These are phyloP conservation scores for Gentiana macrophylla DNA, from an alignment of 257 asterid genomes.

Conservation along the genomic window DNA sequence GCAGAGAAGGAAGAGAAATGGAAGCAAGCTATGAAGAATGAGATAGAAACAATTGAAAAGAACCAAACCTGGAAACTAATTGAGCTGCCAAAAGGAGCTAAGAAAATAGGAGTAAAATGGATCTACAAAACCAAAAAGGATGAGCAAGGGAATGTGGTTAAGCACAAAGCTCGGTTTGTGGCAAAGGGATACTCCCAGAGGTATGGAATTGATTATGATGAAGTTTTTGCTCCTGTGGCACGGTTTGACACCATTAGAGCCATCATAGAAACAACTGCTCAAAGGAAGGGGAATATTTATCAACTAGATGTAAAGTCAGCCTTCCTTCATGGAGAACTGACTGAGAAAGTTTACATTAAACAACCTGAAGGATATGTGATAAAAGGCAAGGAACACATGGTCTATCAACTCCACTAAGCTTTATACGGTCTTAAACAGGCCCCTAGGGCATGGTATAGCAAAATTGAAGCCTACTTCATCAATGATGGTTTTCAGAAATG, in stretches of 20 bases:
- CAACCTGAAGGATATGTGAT: neutral
- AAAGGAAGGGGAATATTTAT: neutral
- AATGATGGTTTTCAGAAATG: neutral
- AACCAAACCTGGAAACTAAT: neutral
- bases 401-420: neutral
- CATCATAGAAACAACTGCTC: neutral
- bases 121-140: neutral
- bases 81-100: neutral
- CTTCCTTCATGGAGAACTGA: neutral
- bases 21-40: neutral
- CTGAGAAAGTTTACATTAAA: neutral
- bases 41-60: neutral
- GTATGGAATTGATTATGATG: neutral
- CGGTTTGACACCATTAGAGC: neutral
- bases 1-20: neutral
- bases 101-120: neutral
- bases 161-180: neutral
- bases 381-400: neutral
- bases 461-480: neutral
- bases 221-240: neutral
- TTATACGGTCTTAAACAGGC: conserved; percentile 1
- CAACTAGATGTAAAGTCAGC: neutral
- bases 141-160: neutral
- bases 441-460: neutral
- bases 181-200: neutral